A percentile compares a stretch with the other conserved stretches of the same genome.
These are phyloP conservation scores for Solanum hybrid DNA, from an alignment of 305 asterid genomes.

Conservation along the genomic window DNA sequence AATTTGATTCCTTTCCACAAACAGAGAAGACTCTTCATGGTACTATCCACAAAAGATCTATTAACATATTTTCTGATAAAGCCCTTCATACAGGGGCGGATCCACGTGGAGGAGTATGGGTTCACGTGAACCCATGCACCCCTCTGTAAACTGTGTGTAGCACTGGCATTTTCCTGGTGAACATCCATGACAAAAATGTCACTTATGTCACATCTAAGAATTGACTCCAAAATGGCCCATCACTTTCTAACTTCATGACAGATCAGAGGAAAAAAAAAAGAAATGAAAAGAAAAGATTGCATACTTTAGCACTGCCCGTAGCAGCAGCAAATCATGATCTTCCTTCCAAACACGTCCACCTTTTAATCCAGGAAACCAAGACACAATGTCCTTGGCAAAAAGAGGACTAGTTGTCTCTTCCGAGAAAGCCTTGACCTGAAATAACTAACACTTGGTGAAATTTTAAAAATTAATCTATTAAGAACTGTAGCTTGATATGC, in stretches of 20 bases:
- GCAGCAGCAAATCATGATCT: constrained; percentile 68
- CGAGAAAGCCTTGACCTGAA: constrained; percentile 58
- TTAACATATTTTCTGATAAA: neutral
- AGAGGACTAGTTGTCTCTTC: constrained; percentile 35
- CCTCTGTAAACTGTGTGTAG: neutral
- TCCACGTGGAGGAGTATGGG: neutral
- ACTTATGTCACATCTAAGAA: neutral
- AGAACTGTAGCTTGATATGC: neutral
- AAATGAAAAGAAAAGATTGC: neutral
- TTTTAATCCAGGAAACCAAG: constrained; percentile 71
- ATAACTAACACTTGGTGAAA: neutral
- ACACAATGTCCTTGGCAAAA: constrained; percentile 60
- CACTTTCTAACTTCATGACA: neutral
- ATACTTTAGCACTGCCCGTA: constrained; percentile 88
- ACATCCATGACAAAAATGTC: neutral
- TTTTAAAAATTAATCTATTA: neutral
- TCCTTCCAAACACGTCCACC: constrained; percentile 92
- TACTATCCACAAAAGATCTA: neutral
- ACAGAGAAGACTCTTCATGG: neutral
- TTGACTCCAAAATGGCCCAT: neutral
- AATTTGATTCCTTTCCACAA: neutral
- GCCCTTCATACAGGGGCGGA: neutral
- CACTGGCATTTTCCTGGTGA: neutral
- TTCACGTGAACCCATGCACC: neutral
- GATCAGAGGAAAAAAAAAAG: neutral